Base-by-base conservation (phyloP, 2,329 filamentous ascomycete species). In the Ophiostoma angusticollis region DNA sequence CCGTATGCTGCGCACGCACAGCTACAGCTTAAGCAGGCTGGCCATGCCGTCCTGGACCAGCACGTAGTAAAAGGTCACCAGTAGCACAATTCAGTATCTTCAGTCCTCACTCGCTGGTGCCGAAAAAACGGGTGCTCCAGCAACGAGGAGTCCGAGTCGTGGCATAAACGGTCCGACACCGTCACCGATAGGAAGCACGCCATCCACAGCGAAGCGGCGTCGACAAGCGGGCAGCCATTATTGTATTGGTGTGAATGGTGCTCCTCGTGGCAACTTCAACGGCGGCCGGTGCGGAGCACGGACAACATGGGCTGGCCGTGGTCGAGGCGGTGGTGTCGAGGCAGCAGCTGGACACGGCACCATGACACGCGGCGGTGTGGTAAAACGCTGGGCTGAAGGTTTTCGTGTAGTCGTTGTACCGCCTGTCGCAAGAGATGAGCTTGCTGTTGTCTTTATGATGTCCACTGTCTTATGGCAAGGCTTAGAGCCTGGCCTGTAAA, bases 71-170 rank as follows among this genome's bases (percentile, higher is more conserved):
- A 80, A 59, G 18, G 69, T 67, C 6, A 79, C 57, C 5, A 79
- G 49, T 62, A 0, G 70, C 70, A 1, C 45, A 44, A 12, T 72
- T 65, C 45, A 74, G 67, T 53, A 63, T 71, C 13, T 66, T 59
- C 2, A 80, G 59, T 57, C 81, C 77, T 75, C 77, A 80, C 22
- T 63, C 54, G 0, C 51, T 81, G 77, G 28, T 65, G 61, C 3
- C 46, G 44, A 41, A 65, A 65, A 0, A 56, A 52, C 14, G 64
- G 56, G 35, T 74, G 65, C 38, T 75, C 68, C 12, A 45, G 55
- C 64, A 70, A 74, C 1, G 55, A 62, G 8, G 53, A 50, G 49
- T 76, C 65, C 77, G 75, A 80, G 50, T 71, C 63, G 5, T 57
- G 41, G 2, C 74, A 66, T 8, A 65, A 58, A 0, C 76, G 77